Evolutionary conservation across 208 protist genomes (phyloP).

Genomic region (Trypanosoma conorhini): DNA sequence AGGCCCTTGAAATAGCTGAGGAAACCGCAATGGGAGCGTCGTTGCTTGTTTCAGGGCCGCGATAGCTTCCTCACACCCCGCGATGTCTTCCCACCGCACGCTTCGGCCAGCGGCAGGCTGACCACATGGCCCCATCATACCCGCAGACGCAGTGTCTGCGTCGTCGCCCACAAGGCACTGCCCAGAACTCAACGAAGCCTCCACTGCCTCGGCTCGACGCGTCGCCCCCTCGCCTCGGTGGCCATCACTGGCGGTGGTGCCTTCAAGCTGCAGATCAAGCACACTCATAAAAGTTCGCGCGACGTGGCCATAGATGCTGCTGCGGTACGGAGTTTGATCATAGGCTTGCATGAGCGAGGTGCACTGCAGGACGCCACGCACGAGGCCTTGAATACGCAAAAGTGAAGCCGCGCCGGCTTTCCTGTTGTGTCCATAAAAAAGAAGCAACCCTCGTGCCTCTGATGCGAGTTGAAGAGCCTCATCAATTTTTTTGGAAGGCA

Average conservation of each 20-base stretch:
- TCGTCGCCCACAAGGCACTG: neutral
- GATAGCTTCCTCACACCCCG: conserved; percentile 96
- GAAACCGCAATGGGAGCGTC: conserved; percentile 96
- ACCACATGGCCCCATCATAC: neutral
- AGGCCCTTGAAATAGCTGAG: conserved; percentile 95
- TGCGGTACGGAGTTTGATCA: conserved; percentile 20
- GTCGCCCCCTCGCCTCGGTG: neutral
- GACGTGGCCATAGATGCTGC: conserved; percentile 26
- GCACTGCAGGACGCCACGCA: conserved; percentile 23
- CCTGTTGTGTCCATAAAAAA: conserved; percentile 23
- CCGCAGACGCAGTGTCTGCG: neutral
- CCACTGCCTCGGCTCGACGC: neutral
- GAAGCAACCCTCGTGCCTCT: conserved; percentile 22
- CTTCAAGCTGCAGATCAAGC: conserved; percentile 27
- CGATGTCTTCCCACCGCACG: conserved; percentile 91
- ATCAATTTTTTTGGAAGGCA: conserved; percentile 26
- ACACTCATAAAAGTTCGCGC: conserved; percentile 27
- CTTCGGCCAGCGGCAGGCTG: neutral
- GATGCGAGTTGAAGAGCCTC: conserved; percentile 21
- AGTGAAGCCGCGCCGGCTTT: conserved; percentile 11
- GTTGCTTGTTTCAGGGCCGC: conserved; percentile 96
- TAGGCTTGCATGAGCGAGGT: conserved; percentile 31
- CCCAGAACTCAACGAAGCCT: neutral
- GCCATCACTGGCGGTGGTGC: neutral
- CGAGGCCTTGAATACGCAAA: conserved; percentile 17